Conservation (phyloP, 331 rosid genomes). For the Arachis monticola region DNA sequence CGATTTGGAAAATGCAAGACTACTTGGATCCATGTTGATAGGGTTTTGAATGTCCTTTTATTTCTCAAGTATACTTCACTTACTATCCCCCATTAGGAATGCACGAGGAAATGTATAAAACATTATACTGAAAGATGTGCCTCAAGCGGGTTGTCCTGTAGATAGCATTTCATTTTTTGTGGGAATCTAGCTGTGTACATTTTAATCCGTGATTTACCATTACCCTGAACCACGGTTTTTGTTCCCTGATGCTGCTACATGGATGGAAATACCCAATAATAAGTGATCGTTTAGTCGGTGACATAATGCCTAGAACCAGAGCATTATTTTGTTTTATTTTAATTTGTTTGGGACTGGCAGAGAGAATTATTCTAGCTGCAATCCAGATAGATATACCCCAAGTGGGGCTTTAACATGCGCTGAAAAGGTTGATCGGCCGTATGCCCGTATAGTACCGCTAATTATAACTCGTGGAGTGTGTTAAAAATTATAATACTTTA, state of each 20-base stretch:
- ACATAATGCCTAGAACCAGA: not conserved
- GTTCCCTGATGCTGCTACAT: conserved; percentile 13
- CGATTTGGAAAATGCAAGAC: not conserved
- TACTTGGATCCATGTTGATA: not conserved
- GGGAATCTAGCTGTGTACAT: not conserved
- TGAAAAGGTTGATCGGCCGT: conserved; percentile 1
- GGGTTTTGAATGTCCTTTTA: not conserved
- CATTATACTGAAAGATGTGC: not conserved
- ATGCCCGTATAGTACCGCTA: not conserved
- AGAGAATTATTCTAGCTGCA: conserved; percentile 23
- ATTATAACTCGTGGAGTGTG: not conserved
- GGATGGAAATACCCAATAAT: conserved; percentile 10
- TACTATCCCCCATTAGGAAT: not conserved
- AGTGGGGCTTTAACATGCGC: not conserved
- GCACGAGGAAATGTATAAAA: not conserved
- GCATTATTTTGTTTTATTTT: too few species aligned
- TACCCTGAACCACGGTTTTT: conserved; percentile 16
- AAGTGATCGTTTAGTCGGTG: conserved; percentile 11
- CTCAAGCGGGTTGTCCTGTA: not conserved
- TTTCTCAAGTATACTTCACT: not conserved
- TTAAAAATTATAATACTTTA: not conserved
- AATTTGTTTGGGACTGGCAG: not conserved
- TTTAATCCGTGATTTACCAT: conserved; percentile 18
- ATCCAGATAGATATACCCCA: conserved; percentile 21
- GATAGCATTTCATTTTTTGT: not conserved